A percentile compares a stretch with the other conserved stretches of the same genome.
These are phyloP conservation scores for Lipomyces anomalus DNA, from an alignment of 805 yeast species.

Conservation along the genomic window DNA sequence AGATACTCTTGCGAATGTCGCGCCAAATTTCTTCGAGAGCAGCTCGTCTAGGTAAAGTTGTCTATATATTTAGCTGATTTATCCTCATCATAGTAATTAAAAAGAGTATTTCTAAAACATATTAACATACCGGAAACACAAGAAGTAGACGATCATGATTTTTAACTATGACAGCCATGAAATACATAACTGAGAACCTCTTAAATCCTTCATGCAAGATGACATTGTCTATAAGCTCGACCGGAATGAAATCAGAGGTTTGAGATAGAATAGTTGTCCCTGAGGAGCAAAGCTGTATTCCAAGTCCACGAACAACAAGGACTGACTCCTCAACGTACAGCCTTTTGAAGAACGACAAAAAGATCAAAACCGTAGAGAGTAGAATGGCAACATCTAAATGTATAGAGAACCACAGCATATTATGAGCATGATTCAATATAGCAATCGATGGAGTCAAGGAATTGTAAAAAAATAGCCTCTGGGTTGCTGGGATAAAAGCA, in stretches of 20 bases:
- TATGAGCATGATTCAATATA: too few relatives aligned
- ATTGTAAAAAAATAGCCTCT: neutral
- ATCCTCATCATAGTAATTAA: too few relatives aligned
- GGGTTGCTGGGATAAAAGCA: neutral
- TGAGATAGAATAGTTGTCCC: conserved; percentile 27
- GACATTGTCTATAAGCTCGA: conserved; percentile 42
- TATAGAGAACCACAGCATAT: too few relatives aligned
- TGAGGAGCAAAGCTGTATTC: conserved; percentile 38
- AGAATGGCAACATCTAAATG: neutral
- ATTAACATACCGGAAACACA: conserved; percentile 21
- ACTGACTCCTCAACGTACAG: conserved; percentile 25
- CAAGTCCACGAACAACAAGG: conserved; percentile 30
- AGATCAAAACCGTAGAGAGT: neutral
- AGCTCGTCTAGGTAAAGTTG: conserved; percentile 10
- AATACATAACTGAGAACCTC: conserved; percentile 46
- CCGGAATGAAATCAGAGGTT: conserved; percentile 37
- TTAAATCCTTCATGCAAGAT: conserved; percentile 49
- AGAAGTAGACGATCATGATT: conserved; percentile 19
- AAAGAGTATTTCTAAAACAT: too few relatives aligned
- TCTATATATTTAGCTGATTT: conserved; percentile 4
- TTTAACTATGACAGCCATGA: conserved; percentile 42
- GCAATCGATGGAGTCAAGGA: too few relatives aligned
- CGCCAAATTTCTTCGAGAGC: conserved; percentile 19
- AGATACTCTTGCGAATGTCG: conserved; percentile 15
- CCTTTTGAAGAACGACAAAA: conserved; percentile 5